Evolutionary conservation across 495 filamentous ascomycete species (phyloP), one percentile per base, ranked within the genome.

Genomic region (Podospora pseudoanserina): DNA sequence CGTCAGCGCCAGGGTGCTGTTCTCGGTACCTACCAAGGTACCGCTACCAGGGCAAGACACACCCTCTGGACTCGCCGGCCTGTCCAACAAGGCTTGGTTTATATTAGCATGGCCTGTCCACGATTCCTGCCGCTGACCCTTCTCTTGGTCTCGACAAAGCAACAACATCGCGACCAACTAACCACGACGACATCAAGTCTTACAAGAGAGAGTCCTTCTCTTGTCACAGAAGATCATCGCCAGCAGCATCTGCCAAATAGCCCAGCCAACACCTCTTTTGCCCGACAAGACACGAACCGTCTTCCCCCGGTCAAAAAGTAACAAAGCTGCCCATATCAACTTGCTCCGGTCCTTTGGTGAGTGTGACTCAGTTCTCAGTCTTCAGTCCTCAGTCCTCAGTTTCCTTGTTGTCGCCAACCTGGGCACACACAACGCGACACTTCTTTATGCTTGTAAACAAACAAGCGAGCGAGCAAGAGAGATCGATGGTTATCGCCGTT

Each of bases 181-280:
- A 74, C 76, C 74, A 78, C 30, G 18, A 76, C 72, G 71, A 75
- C 71, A 76, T 73, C 75, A 32, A 32, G 76, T 72, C 32, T 63
- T 71, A 75, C 75, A 72, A 67, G 80, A 83, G 80, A 83, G 82
- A 84, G 78, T 80, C 75, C 28, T 76, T 79, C 79, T 79, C 77
- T 77, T 80, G 82, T 85, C 82, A 82, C 82, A 81, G 82, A 81
- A 77, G 81, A 81, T 79, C 77, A 77, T 84, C 82, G 82, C 79
- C 78, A 58, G 55, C 55, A 58, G 55, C 61, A 32, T 63, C 61
- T 39, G n/a, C 72, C 75, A 77, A 81, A 81, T 79, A 78, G 61
- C 61, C 61, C 61, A 63, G 32, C 75, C 77, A 64, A 65, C 68
- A 6, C 71, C 18, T 20, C 71, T 74, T 77, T 81, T 78, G 75